Evolutionary conservation across 805 yeast genomes (phyloP), one percentile per base, ranked within the genome.

Genomic region (Kazachstania taianensis): DNA sequence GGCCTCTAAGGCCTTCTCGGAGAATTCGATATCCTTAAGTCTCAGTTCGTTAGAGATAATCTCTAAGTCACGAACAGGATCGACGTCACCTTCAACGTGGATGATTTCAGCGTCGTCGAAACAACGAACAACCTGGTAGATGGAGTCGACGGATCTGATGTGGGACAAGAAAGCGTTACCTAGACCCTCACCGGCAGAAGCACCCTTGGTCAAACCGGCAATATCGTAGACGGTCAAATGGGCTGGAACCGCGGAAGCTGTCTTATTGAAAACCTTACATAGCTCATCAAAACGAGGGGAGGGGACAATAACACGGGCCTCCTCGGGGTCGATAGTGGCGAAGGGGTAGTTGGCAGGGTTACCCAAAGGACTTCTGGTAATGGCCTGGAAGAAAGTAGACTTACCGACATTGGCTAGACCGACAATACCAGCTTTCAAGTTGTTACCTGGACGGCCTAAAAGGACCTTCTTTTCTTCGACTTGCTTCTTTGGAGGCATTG

Each of bases 151-250:
- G 33, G 95, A 92, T 65, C 97, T 77, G 53, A 92, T 92, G 62
- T 92, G 87, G 49, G 94, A 80, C 67, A 92, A 75, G 73, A 92
- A 92, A 44, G 94, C 94, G 63, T 92, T 92, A 57, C 98, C 98
- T 47, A 92, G 75, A 60, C 98, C 98, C 66, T 86, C 96, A 62
- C 97, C 97, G 37, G 82, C 80, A 41, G 85, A 77, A 26, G 97
- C 96, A 66, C 96, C 96, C 66, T 84, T 84, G 46, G 97, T 89
- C 59, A 92, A 72, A 62, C 98, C 98, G 41, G 98, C 98, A 64
- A 92, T 92, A 67, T 92, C 98, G 56, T 83, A 86, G 40, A 92
- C 77, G 40, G 96, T 89, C 62, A 89, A 76, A 57, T 72, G 79
- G 13, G 97, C 96, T 41, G 96, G 96, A 41, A 89, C 86, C 57